phyloP scores from a whole-genome alignment of 805 yeast genomes.

The Saccharomycopsis oosterbeekiorum region DNA sequence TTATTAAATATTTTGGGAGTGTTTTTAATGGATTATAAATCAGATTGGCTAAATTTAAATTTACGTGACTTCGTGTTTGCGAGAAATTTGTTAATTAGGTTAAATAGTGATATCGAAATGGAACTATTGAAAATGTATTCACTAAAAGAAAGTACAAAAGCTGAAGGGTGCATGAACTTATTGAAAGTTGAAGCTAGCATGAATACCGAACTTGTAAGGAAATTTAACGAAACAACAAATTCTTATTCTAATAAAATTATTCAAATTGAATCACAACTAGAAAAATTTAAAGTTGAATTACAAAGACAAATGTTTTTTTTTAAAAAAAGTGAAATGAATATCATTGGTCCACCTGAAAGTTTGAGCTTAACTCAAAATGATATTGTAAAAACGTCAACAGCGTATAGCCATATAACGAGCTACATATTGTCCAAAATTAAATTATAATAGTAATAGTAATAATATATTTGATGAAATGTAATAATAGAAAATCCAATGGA shows the following conservation, averaged over 20 bases:
- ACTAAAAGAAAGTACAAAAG: neutral
- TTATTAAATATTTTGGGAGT: conserved; percentile 18
- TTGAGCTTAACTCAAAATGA: neutral
- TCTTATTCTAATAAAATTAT: neutral
- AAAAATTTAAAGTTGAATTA: conserved; percentile 32
- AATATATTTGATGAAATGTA: neutral
- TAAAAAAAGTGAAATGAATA: conserved; percentile 54
- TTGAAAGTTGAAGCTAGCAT: neutral
- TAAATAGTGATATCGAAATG: conserved; percentile 2
- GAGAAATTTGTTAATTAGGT: conserved; percentile 19
- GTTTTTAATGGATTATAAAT: conserved; percentile 20
- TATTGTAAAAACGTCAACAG: neutral
- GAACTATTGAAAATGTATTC: neutral
- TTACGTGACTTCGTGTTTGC: conserved; percentile 25
- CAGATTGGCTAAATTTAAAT: conserved; percentile 20
- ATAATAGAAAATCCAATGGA: neutral
- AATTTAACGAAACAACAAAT: conserved; percentile 20
- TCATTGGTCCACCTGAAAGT: conserved; percentile 1
- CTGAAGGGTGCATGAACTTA: too few relatives aligned
- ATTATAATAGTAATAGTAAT: neutral
- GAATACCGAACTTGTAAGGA: conserved; percentile 4
- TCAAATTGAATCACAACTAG: conserved; percentile 14
- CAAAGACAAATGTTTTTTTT: conserved; percentile 47
- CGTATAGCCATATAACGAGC: neutral
- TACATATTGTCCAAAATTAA: neutral